Conservation (phyloP, 1,284 basidiomycete genomes). For the Irpex sp. region DNA sequence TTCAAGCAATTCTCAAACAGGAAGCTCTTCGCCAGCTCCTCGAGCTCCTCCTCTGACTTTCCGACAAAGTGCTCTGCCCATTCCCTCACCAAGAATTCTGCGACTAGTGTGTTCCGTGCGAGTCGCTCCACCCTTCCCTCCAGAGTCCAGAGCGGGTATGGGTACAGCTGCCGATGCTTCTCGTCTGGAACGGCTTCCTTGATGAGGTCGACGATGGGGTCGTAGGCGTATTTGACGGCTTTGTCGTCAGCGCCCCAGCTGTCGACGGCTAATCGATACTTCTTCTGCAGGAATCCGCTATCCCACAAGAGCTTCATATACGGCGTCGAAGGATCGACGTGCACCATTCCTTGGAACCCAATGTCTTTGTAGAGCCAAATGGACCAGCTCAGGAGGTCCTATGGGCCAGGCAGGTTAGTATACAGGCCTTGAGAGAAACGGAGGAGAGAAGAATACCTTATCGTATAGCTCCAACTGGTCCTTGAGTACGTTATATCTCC, state of each 20-base stretch:
- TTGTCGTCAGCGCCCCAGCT: conserved; percentile 64
- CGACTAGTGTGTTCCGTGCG: conserved; percentile 57
- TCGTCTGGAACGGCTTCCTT: conserved; percentile 34
- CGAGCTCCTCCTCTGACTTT: conserved; percentile 51
- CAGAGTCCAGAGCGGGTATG: conserved; percentile 49
- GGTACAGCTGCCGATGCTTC: conserved; percentile 43
- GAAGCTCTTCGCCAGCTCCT: conserved; percentile 60
- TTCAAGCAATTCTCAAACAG: conserved; percentile 53
- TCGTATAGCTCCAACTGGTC: conserved; percentile 49
- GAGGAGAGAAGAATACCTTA: conserved; percentile 23
- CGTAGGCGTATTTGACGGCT: conserved; percentile 51
- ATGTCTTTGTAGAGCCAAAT: conserved; percentile 63
- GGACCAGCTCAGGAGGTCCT: conserved; percentile 43
- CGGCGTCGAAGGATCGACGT: conserved; percentile 41
- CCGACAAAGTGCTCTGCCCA: conserved; percentile 64
- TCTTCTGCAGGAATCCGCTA: conserved; percentile 43
- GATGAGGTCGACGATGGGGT: conserved; percentile 55
- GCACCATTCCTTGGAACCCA: conserved; percentile 53
- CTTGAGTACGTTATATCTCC: conserved; percentile 51
- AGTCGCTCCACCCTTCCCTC: conserved; percentile 45
- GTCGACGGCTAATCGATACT: conserved; percentile 61
- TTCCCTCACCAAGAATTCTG: conserved; percentile 60
- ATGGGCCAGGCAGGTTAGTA: neutral
- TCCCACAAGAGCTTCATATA: conserved; percentile 45
- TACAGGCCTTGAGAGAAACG: neutral